phyloP scores from a whole-genome alignment of 1,284 basidiomycete genomes.

The Boletus mariae region DNA sequence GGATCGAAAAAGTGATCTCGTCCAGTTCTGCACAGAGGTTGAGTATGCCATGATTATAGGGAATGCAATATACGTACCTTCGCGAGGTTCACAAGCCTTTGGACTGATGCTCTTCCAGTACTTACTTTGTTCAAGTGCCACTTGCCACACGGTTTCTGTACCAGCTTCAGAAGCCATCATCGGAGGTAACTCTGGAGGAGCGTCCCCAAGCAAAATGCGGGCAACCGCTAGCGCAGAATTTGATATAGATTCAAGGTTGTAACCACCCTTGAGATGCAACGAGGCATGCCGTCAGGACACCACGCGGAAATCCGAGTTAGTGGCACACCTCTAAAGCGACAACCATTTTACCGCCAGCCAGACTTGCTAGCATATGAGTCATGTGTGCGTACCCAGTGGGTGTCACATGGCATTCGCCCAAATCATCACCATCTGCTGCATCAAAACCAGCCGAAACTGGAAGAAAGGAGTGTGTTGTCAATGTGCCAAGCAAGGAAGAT shows the following conservation, averaged over 20 bases:
- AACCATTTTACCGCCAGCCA: constrained; percentile 87
- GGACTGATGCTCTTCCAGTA: constrained; percentile 88
- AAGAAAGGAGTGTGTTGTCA: constrained; percentile 1
- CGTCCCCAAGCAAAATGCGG: constrained; percentile 80
- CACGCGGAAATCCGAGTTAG: not conserved
- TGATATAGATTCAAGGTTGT: constrained; percentile 89
- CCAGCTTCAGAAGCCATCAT: constrained; percentile 74
- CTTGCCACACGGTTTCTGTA: constrained; percentile 84
- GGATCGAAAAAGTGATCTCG: constrained; percentile 59
- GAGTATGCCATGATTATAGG: not conserved
- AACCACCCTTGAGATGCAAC: constrained; percentile 74
- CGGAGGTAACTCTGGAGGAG: constrained; percentile 70
- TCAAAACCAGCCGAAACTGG: constrained; percentile 97
- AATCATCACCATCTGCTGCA: constrained; percentile 87
- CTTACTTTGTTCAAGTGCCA: constrained; percentile 81
- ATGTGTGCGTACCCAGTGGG: constrained; percentile 98
- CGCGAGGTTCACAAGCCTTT: constrained; percentile 73
- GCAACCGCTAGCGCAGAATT: constrained; percentile 86
- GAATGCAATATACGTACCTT: constrained; percentile 45
- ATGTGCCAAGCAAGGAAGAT: not conserved
- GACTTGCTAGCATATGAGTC: constrained; percentile 92
- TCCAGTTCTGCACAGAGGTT: constrained; percentile 45
- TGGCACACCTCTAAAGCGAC: constrained; percentile 84
- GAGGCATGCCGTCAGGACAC: constrained; percentile 5
- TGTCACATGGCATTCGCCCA: constrained; percentile 88